Conservation (phyloP, 768 basidiomycete genomes). For the Lactifluus hygrophoroides region DNA sequence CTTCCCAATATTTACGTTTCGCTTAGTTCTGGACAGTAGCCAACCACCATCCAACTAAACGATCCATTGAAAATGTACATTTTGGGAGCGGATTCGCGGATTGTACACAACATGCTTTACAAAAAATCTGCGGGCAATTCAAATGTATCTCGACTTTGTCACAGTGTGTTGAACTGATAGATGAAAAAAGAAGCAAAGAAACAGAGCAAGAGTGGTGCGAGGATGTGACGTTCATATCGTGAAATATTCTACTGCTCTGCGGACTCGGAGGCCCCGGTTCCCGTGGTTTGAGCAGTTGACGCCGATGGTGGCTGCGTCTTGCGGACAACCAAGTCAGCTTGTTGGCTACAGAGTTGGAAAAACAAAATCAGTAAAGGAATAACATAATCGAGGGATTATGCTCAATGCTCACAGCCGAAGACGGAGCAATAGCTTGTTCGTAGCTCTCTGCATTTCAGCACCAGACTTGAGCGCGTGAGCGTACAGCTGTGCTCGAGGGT, state of each 20-base stretch:
- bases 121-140: background rate
- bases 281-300: background rate
- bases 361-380: background rate
- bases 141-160: constrained; percentile 9
- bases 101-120: constrained; percentile 5
- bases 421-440: constrained; percentile 70
- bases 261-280: constrained; percentile 2
- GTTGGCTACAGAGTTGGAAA: constrained; percentile 44
- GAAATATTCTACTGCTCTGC: constrained; percentile 5
- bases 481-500: constrained; percentile 72
- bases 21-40: constrained; percentile 1
- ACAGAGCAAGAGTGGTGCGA: background rate
- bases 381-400: too few relatives aligned
- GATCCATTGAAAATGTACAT: background rate
- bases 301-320: constrained; percentile 43
- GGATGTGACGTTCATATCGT: background rate
- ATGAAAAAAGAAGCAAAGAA: background rate
- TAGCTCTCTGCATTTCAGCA: constrained; percentile 58
- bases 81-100: background rate
- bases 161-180: background rate
- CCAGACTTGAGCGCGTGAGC: constrained; percentile 67
- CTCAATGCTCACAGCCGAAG: constrained; percentile 74
- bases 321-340: constrained; percentile 63
- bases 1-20: background rate
- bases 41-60: background rate